Conservation (phyloP, 2,329 filamentous ascomycete species). For the Verticillium longisporum region DNA sequence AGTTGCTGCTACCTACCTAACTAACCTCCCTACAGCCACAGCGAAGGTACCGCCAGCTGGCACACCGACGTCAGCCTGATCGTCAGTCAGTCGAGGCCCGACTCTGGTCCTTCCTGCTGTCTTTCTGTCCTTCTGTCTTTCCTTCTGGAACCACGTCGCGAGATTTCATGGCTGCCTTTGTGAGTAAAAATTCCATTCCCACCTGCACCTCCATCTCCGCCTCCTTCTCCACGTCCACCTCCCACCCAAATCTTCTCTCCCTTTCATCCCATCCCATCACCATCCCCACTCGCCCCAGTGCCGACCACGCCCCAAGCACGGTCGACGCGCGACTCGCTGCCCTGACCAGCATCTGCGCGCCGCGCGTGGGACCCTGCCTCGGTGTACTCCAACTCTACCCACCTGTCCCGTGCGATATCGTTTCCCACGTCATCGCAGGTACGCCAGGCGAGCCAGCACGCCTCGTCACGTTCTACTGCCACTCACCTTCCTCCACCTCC, state of each 20-base stretch:
- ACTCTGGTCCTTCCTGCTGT: background rate
- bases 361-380: background rate
- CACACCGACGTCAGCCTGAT: background rate
- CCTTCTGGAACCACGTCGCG: background rate
- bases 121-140: background rate
- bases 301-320: background rate
- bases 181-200: constrained; percentile 8
- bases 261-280: background rate
- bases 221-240: background rate
- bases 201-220: no score
- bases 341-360: background rate
- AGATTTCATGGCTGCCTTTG: constrained; percentile 19
- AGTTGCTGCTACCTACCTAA: background rate
- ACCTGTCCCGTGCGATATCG: background rate
- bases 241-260: background rate
- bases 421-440: background rate
- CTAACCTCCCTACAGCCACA: no score
- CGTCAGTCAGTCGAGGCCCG: background rate
- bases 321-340: background rate
- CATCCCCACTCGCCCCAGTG: no score
- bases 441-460: background rate
- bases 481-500: background rate
- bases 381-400: background rate
- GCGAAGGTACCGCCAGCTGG: no score
- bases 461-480: background rate